Evolutionary conservation across 495 filamentous ascomycete species (phyloP).

Genomic region (Paragyromitra xinjiangensis): DNA sequence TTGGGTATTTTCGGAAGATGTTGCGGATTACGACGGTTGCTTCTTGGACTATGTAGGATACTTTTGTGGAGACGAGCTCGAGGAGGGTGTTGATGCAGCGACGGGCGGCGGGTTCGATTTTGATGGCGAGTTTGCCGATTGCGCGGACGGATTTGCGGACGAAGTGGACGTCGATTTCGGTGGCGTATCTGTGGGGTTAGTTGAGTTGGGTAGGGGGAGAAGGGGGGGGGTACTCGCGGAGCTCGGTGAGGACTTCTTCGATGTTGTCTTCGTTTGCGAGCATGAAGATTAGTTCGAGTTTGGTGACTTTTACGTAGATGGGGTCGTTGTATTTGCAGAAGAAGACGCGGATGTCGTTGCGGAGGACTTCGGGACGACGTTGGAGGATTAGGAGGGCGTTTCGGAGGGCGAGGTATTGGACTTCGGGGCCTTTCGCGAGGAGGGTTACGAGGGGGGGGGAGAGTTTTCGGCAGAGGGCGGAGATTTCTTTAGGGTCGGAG

Average conservation of each 20-base stretch:
- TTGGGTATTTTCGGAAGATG: conserved; percentile 98
- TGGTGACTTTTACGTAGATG: conserved; percentile 99
- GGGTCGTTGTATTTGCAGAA: conserved; percentile 99
- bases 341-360: conserved; percentile 97
- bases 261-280: conserved; percentile 96
- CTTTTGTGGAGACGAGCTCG: conserved; percentile 95
- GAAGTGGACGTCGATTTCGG: conserved; percentile 98
- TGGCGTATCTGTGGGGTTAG: conserved; percentile 73
- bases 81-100: conserved; percentile 92
- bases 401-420: conserved; percentile 93
- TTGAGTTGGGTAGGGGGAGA: background rate
- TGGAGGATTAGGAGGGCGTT: conserved; percentile 96
- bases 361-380: conserved; percentile 87
- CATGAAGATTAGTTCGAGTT: conserved; percentile 99
- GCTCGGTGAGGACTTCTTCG: conserved; percentile 89
- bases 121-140: conserved; percentile 98
- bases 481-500: conserved; percentile 87
- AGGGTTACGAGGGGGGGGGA: conserved; percentile 96
- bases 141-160: conserved; percentile 97
- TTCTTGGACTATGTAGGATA: conserved; percentile 99
- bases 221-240: conserved; percentile 74
- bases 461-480: conserved; percentile 86
- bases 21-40: conserved; percentile 99
- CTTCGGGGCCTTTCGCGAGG: conserved; percentile 93
- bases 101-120: conserved; percentile 92